Evolutionary conservation across 352 stramenopile genomes (phyloP).

Genomic region (Phytopythium chamaehyphon): DNA sequence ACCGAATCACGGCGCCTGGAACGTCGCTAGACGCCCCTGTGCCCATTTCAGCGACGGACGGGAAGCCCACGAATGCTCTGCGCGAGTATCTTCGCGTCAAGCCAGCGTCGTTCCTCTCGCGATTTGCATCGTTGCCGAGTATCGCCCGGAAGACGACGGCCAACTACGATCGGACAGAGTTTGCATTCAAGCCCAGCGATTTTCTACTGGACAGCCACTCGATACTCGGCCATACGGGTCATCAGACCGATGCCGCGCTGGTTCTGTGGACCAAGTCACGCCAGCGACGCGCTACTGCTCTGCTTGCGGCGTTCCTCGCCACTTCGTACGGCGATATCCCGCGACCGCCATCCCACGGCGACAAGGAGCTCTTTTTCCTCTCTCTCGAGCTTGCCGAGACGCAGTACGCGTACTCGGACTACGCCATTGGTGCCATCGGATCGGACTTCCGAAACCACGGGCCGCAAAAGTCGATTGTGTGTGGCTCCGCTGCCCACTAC

Average conservation of each 20-base stretch:
- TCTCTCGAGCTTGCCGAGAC: constrained; percentile 32
- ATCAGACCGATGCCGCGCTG: constrained; percentile 30
- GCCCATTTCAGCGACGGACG: background rate
- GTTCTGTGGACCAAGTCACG: constrained; percentile 28
- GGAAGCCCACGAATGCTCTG: constrained; percentile 4
- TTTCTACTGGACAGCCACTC: constrained; percentile 19
- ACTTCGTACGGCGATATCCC: background rate
- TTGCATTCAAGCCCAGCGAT: constrained; percentile 16
- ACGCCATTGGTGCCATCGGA: constrained; percentile 22
- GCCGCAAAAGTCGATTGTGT: constrained; percentile 10
- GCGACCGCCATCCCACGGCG: constrained; percentile 13
- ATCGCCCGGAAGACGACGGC: background rate
- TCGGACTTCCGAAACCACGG: constrained; percentile 5
- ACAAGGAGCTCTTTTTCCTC: constrained; percentile 42
- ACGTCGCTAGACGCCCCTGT: background rate
- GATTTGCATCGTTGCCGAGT: constrained; percentile 5
- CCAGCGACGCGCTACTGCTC: constrained; percentile 25
- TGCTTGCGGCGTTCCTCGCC: constrained; percentile 28
- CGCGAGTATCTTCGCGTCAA: constrained; percentile 10
- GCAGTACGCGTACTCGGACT: constrained; percentile 25
- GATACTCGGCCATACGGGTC: constrained; percentile 21
- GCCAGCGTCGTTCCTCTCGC: constrained; percentile 5
- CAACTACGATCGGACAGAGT: background rate
- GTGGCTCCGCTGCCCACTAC: constrained; percentile 25
- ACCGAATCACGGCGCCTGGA: background rate